Evolutionary conservation across 78 protist species (phyloP).

Genomic region (Mastigamoeba balamuthi): DNA sequence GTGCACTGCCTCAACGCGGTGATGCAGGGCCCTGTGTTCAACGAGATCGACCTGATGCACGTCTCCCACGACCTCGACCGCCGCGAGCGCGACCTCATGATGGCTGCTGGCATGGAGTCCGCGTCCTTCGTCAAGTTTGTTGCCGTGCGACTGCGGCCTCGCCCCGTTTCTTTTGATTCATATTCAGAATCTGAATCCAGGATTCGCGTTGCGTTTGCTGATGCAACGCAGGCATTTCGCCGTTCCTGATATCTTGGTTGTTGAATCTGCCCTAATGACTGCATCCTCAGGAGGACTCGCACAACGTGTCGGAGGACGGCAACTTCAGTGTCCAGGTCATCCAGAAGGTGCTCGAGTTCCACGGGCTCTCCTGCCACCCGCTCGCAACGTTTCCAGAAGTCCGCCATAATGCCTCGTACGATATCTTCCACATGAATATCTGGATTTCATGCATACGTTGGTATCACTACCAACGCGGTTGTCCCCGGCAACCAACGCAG

Average conservation of each 20-base stretch:
- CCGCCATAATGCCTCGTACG: conserved; percentile 9
- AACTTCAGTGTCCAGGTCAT: conserved; percentile 33
- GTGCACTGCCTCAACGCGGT: conserved; percentile 41
- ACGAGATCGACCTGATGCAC: conserved; percentile 25
- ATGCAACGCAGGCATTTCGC: too few species aligned
- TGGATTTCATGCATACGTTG: neutral
- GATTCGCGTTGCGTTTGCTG: too few species aligned
- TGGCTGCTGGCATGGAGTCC: conserved; percentile 18
- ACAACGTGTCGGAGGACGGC: conserved; percentile 44
- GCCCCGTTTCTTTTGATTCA: neutral
- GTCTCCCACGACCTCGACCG: conserved; percentile 38
- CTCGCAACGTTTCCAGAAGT: neutral
- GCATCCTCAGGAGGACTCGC: conserved; percentile 23
- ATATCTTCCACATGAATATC: neutral
- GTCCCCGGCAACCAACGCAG: too few species aligned
- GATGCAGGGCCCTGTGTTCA: conserved; percentile 29
- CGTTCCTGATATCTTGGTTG: too few species aligned
- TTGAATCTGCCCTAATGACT: too few species aligned
- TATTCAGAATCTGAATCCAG: neutral
- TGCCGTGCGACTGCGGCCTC: conserved; percentile 12
- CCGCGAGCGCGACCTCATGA: conserved; percentile 27
- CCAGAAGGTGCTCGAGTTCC: conserved; percentile 7
- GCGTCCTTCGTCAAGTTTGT: conserved; percentile 23
- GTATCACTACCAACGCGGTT: too few species aligned
- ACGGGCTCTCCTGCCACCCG: conserved; percentile 1